These are phyloP conservation scores for Elymus sibiricus DNA, from an alignment of 176 grass and related monocot genomes.

Conservation along the genomic window DNA sequence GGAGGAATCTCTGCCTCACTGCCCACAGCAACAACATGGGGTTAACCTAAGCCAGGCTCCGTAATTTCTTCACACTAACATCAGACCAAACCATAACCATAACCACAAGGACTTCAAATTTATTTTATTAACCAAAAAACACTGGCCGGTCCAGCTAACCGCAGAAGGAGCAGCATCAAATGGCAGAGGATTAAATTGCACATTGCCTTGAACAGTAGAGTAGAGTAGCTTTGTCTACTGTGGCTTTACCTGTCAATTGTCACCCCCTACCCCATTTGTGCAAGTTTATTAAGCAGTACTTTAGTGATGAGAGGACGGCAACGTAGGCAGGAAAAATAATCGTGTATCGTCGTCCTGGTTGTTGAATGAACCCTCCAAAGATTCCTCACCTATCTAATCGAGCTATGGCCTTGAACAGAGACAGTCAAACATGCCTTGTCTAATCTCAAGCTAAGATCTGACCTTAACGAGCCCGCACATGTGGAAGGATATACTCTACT, in stretches of 20 bases:
- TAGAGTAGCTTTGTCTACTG: not conserved
- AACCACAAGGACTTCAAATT: not conserved
- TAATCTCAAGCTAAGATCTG: conserved; percentile 14
- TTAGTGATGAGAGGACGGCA: not conserved
- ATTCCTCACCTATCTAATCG: not conserved
- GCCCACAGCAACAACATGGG: not conserved
- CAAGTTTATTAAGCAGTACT: not conserved
- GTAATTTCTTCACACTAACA: not conserved
- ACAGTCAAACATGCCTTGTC: conserved; percentile 17
- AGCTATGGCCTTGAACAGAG: not conserved
- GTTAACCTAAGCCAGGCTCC: not conserved
- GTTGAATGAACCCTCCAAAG: conserved; percentile 17
- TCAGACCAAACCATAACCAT: not conserved
- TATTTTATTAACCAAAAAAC: too few species aligned
- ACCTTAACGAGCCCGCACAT: not conserved
- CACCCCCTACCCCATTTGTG: too few species aligned
- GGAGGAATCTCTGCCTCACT: not conserved
- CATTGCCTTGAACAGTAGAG: not conserved
- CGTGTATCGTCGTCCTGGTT: not conserved
- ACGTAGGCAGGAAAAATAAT: not conserved
- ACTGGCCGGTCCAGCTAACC: not conserved
- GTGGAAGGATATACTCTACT: not conserved
- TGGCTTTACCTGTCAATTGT: not conserved
- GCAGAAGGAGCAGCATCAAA: not conserved
- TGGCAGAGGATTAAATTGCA: not conserved